Evolutionary conservation across 306 rosid genomes (phyloP).

Genomic region (Inga laurina): DNA sequence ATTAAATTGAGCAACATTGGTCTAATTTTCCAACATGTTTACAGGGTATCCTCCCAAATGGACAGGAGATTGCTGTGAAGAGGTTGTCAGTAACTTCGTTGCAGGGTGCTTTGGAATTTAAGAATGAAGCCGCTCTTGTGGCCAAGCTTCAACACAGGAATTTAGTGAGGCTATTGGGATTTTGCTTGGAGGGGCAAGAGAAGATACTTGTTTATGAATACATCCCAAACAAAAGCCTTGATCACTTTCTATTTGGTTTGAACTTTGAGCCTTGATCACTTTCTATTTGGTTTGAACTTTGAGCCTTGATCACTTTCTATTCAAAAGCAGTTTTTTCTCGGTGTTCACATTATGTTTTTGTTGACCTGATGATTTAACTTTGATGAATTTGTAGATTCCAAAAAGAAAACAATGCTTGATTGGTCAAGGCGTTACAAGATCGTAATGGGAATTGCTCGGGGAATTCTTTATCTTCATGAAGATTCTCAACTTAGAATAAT

Average conservation of each 20-base stretch:
- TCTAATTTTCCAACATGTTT: neutral
- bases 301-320: neutral
- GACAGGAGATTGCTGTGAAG: conserved; percentile 56
- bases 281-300: conserved; percentile 26
- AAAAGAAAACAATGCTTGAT: conserved; percentile 29
- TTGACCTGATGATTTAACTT: neutral
- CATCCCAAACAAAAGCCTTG: conserved; percentile 57
- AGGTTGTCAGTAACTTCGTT: conserved; percentile 53
- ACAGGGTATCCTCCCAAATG: conserved; percentile 48
- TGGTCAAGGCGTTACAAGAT: conserved; percentile 59
- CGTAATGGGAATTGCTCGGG: conserved; percentile 60
- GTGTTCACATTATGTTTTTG: neutral
- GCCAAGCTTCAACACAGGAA: conserved; percentile 64
- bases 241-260: conserved; percentile 48
- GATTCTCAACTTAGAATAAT: conserved; percentile 63
- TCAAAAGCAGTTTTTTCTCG: neutral
- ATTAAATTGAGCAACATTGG: conserved; percentile 1
- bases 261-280: neutral
- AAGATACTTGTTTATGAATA: conserved; percentile 60
- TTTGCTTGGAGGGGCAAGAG: conserved; percentile 57
- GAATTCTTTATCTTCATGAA: conserved; percentile 65
- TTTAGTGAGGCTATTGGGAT: conserved; percentile 58
- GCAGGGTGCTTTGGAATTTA: conserved; percentile 60
- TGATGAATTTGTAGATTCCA: neutral
- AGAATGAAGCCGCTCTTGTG: conserved; percentile 51